phyloP scores from a whole-genome alignment of 2,329 filamentous ascomycete genomes.

The Didymella pomorum region DNA sequence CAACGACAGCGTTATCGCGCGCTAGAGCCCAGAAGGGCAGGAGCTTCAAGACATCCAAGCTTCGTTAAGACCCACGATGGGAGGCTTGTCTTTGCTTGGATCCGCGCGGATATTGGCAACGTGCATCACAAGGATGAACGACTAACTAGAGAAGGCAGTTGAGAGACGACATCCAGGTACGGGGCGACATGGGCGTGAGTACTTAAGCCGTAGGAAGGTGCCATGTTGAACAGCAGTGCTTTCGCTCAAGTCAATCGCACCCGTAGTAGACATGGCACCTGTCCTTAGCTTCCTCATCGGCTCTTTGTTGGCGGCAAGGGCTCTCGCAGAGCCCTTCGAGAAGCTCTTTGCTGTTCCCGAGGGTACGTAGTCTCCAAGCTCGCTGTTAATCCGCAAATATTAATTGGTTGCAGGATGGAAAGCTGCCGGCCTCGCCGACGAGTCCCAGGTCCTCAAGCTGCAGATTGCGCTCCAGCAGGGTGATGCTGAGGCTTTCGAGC shows the following conservation, averaged over 20 bases:
- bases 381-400: not conserved
- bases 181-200: not conserved
- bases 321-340: conserved; percentile 38
- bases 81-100: conserved; percentile 22
- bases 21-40: conserved; percentile 15
- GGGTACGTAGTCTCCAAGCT: conserved; percentile 21
- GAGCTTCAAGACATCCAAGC: conserved; percentile 19
- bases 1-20: conserved; percentile 8
- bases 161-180: conserved; percentile 8
- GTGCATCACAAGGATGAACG: not conserved
- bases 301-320: conserved; percentile 33
- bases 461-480: conserved; percentile 45
- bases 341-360: conserved; percentile 35
- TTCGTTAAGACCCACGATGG: conserved; percentile 7
- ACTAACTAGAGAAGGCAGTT: conserved; percentile 22
- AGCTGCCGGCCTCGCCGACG: conserved; percentile 27
- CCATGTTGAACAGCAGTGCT: conserved; percentile 10
- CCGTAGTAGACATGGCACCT: conserved; percentile 32
- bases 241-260: conserved; percentile 24
- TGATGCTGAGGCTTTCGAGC: conserved; percentile 49
- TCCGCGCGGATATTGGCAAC: conserved; percentile 9
- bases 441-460: conserved; percentile 35
- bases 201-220: conserved; percentile 10
- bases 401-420: conserved; percentile 34
- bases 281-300: conserved; percentile 34